Conservation (phyloP, 1,284 basidiomycete genomes). For the Gymnopus androsaceus region DNA sequence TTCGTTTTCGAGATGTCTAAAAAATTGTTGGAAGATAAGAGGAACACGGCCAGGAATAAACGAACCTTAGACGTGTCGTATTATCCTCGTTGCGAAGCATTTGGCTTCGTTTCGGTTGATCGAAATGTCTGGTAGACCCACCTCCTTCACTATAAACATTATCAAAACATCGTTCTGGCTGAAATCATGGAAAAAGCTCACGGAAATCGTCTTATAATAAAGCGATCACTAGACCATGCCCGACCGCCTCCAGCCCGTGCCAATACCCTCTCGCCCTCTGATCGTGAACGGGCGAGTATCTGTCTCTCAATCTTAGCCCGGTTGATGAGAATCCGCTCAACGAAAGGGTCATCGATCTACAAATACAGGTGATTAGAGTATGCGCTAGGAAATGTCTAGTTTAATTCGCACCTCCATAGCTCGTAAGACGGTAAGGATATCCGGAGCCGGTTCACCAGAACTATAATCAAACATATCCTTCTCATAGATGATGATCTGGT, state of each 20-base stretch:
- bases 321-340: conserved; percentile 84
- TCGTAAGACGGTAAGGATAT: conserved; percentile 77
- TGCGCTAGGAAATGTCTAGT: neutral
- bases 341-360: conserved; percentile 76
- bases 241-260: conserved; percentile 44
- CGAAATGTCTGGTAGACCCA: conserved; percentile 45
- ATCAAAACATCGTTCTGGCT: conserved; percentile 1
- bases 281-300: conserved; percentile 64
- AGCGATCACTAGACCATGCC: conserved; percentile 63
- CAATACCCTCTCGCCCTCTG: conserved; percentile 59
- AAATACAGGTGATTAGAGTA: conserved; percentile 3
- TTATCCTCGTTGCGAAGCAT: conserved; percentile 8
- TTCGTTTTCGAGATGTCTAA: conserved; percentile 27
- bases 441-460: conserved; percentile 60
- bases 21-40: neutral
- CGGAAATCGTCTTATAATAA: conserved; percentile 63
- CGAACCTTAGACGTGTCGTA: conserved; percentile 27
- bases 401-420: conserved; percentile 76
- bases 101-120: conserved; percentile 11
- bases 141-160: conserved; percentile 60
- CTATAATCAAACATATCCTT: conserved; percentile 81
- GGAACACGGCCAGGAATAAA: neutral
- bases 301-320: conserved; percentile 70
- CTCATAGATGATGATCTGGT: conserved; percentile 62
- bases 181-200: conserved; percentile 36